phyloP scores from a whole-genome alignment of 805 yeast genomes.

The Lipomyces lipofer region DNA sequence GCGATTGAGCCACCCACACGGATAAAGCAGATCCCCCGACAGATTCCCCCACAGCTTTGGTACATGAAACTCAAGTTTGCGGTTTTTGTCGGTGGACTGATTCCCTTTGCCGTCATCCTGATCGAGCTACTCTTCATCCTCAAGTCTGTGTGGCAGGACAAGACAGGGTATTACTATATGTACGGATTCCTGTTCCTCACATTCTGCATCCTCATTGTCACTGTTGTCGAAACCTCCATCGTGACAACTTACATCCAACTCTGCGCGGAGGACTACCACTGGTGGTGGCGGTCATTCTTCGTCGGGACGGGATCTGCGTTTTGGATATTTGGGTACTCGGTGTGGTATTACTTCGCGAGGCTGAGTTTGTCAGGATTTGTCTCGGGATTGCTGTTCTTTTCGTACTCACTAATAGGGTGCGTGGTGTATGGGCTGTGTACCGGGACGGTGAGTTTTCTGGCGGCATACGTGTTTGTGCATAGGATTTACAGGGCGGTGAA shows the following conservation, averaged over 20 bases:
- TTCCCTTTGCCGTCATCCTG: constrained; percentile 79
- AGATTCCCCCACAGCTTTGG: constrained; percentile 35
- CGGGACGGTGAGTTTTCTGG: constrained; percentile 71
- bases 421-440: constrained; percentile 64
- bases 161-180: constrained; percentile 73
- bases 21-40: constrained; percentile 39
- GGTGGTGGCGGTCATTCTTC: constrained; percentile 84
- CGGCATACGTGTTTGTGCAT: constrained; percentile 66
- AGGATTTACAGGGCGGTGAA: constrained; percentile 61
- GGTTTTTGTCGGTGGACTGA: constrained; percentile 57
- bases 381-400: constrained; percentile 65
- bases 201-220: constrained; percentile 56
- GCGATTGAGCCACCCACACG: constrained; percentile 32
- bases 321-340: constrained; percentile 66
- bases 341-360: constrained; percentile 61
- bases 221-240: constrained; percentile 70
- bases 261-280: constrained; percentile 55
- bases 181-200: constrained; percentile 75
- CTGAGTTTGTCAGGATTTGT: constrained; percentile 66
- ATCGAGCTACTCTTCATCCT: constrained; percentile 73
- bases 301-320: constrained; percentile 71
- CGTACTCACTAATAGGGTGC: constrained; percentile 68
- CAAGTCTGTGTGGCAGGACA: constrained; percentile 77
- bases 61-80: constrained; percentile 23
- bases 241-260: constrained; percentile 67